Percentiles rank a stretch among this genome's conserved stretches.
Conservation (phyloP, 2,329 filamentous ascomycete genomes). For the Trichoderma atroviride region DNA sequence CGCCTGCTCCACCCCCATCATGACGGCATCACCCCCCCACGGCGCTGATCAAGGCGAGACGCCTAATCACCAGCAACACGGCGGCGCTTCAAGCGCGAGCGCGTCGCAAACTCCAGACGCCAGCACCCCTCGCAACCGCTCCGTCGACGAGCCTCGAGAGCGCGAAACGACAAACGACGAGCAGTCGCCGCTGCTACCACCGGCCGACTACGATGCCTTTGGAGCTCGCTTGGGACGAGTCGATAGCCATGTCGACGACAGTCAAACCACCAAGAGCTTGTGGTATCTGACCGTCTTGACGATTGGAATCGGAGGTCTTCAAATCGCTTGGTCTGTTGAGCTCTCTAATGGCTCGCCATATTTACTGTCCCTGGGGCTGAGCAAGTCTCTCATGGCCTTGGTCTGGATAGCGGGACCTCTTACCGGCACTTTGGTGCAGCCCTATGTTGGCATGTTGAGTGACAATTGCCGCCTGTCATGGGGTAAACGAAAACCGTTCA, state of each 20-base stretch:
- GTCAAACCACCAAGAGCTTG: slow-evolving; percentile 72
- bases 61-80: slow-evolving; percentile 2
- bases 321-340: slow-evolving; percentile 96
- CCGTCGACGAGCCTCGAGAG: slow-evolving; percentile 30
- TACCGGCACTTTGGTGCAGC: slow-evolving; percentile 77
- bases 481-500: slow-evolving; percentile 82
- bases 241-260: slow-evolving; percentile 32
- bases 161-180: slow-evolving; percentile 32
- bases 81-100: slow-evolving; percentile 18
- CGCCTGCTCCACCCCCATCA: slow-evolving; percentile 9
- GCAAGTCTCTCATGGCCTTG: slow-evolving; percentile 79
- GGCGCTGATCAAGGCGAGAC: not conserved
- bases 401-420: slow-evolving; percentile 85
- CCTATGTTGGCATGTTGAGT: slow-evolving; percentile 79
- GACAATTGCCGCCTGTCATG: slow-evolving; percentile 74
- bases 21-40: slow-evolving; percentile 20
- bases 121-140: slow-evolving; percentile 24
- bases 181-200: slow-evolving; percentile 38
- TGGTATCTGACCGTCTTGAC: slow-evolving; percentile 88
- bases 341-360: slow-evolving; percentile 90
- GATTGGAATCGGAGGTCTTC: slow-evolving; percentile 81
- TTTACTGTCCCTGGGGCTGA: slow-evolving; percentile 76
- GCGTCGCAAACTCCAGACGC: slow-evolving; percentile 18
- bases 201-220: slow-evolving; percentile 20
- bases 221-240: slow-evolving; percentile 24